These are phyloP conservation scores for Forsythia suspensa DNA, from an alignment of 257 asterid genomes.

Conservation along the genomic window DNA sequence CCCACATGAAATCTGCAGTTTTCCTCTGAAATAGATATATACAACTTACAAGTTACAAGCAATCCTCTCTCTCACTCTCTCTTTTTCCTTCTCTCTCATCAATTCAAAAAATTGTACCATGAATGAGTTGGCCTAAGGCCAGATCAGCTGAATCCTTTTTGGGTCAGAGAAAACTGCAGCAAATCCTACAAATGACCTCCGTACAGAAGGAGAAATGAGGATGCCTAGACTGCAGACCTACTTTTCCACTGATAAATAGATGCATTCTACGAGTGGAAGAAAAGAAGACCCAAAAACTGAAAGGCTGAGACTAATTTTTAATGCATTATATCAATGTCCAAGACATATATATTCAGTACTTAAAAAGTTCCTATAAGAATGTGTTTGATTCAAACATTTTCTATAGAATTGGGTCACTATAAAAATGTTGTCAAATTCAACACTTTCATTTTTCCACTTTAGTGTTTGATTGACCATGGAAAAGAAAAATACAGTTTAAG, in stretches of 20 bases:
- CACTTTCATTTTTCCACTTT: too few species aligned
- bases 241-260: not conserved
- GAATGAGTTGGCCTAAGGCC: slow-evolving; percentile 5
- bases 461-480: too few species aligned
- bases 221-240: slow-evolving; percentile 51
- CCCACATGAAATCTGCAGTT: slow-evolving; percentile 4
- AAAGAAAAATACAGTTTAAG: too few species aligned
- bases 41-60: slow-evolving; percentile 13
- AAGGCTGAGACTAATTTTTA: slow-evolving; percentile 24
- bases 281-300: slow-evolving; percentile 10
- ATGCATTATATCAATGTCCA: slow-evolving; percentile 9
- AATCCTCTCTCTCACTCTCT: slow-evolving; percentile 19
- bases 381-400: too few species aligned
- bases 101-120: slow-evolving; percentile 25
- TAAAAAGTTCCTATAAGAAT: slow-evolving; percentile 20
- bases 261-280: slow-evolving; percentile 30
- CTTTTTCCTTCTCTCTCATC: not conserved
- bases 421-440: too few species aligned
- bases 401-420: too few species aligned
- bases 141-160: slow-evolving; percentile 19
- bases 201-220: slow-evolving; percentile 5
- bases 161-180: slow-evolving; percentile 19
- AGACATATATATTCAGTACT: slow-evolving; percentile 28
- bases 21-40: not conserved
- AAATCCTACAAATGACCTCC: slow-evolving; percentile 21